Conservation (phyloP, 2,329 filamentous ascomycete genomes). For the Scopulariopsis brevicaulis region DNA sequence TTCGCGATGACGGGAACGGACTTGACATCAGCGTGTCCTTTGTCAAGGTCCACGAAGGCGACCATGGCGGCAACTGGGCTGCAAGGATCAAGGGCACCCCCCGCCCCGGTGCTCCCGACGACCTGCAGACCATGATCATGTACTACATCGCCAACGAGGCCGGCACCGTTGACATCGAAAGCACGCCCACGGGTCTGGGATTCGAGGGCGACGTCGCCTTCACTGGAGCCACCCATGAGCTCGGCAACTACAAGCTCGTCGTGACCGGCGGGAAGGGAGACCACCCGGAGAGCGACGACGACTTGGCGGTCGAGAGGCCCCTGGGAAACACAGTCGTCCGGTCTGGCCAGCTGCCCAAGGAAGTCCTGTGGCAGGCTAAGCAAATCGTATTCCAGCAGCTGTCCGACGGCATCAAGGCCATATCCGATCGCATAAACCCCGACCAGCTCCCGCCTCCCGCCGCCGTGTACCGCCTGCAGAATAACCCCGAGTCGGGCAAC, state of each 20-base stretch:
- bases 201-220: slow-evolving; percentile 54
- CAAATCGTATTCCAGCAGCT: slow-evolving; percentile 44
- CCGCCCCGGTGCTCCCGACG: slow-evolving; percentile 52
- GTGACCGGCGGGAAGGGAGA: slow-evolving; percentile 60
- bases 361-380: slow-evolving; percentile 78
- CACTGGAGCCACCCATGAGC: slow-evolving; percentile 53
- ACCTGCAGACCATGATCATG: slow-evolving; percentile 65
- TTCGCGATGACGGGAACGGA: slow-evolving; percentile 79
- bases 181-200: slow-evolving; percentile 28
- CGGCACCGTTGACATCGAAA: slow-evolving; percentile 47
- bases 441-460: slow-evolving; percentile 73
- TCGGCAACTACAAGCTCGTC: slow-evolving; percentile 72
- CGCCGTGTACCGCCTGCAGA: slow-evolving; percentile 70
- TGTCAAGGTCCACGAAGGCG: slow-evolving; percentile 80
- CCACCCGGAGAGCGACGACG: slow-evolving; percentile 53
- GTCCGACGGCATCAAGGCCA: slow-evolving; percentile 34
- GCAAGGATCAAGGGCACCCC: slow-evolving; percentile 75
- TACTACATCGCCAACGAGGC: slow-evolving; percentile 81
- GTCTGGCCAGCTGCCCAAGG: slow-evolving; percentile 53
- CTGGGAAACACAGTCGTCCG: slow-evolving; percentile 66
- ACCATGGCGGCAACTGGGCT: slow-evolving; percentile 84
- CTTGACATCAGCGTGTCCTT: slow-evolving; percentile 90
- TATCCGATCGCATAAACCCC: slow-evolving; percentile 34
- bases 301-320: slow-evolving; percentile 55
- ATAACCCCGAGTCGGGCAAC: slow-evolving; percentile 62